Evolutionary conservation across 768 basidiomycete species (phyloP).

Genomic region (Leccinum subgranulosum): DNA sequence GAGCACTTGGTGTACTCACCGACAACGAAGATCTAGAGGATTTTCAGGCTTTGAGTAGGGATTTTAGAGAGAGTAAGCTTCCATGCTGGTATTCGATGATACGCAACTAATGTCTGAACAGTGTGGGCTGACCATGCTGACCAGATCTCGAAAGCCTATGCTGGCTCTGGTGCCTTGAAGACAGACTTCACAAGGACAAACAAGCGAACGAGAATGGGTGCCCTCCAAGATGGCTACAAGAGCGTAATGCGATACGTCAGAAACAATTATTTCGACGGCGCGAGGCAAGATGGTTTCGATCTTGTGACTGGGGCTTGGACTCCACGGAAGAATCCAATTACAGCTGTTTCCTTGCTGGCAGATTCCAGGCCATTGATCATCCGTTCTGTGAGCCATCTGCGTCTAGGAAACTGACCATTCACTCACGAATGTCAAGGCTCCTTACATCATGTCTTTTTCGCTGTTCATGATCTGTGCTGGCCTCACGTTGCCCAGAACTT

Average conservation of each 20-base stretch:
- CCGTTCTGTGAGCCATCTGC: conserved; percentile 64
- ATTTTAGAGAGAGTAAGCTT: conserved; percentile 83
- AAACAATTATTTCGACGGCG: conserved; percentile 96
- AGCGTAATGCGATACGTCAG: conserved; percentile 81
- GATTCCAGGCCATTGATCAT: conserved; percentile 81
- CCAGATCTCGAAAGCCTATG: conserved; percentile 84
- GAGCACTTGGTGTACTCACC: conserved; percentile 66
- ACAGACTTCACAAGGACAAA: conserved; percentile 96
- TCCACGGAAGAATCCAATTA: conserved; percentile 71
- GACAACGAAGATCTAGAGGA: conserved; percentile 75
- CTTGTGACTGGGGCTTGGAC: conserved; percentile 90
- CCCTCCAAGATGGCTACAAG: conserved; percentile 83
- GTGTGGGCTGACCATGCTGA: conserved; percentile 99
- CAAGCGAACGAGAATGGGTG: conserved; percentile 77
- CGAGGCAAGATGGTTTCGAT: conserved; percentile 92
- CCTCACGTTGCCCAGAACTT: conserved; percentile 80
- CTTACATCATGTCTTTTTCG: conserved; percentile 76
- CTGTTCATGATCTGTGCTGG: conserved; percentile 87
- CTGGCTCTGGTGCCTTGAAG: conserved; percentile 93
- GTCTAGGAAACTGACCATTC: neutral
- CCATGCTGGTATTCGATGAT: neutral
- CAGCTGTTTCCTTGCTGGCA: conserved; percentile 65
- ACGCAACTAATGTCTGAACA: conserved; percentile 31
- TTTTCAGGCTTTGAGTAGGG: conserved; percentile 71
- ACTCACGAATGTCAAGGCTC: conserved; percentile 56